Conservation (phyloP, 2,329 filamentous ascomycete species). For the Arthroderma sp. region DNA sequence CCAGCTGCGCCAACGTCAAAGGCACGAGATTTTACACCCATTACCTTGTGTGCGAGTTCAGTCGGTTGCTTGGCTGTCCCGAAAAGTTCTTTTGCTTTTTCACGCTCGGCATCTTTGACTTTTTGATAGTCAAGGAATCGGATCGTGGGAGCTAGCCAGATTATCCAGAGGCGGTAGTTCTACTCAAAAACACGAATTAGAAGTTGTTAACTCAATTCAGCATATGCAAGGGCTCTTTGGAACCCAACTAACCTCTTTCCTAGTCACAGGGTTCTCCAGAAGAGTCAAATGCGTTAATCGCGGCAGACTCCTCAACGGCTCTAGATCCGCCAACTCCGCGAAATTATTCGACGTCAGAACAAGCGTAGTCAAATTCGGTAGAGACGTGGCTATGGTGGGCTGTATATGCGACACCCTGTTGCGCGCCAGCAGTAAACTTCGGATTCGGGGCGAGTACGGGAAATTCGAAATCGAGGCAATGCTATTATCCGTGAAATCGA, state of each 20-base stretch:
- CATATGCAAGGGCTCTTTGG: too few relatives aligned
- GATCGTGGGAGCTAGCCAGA: constrained; percentile 73
- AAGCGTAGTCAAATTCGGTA: constrained; percentile 71
- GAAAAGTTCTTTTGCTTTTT: constrained; percentile 66
- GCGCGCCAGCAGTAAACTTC: constrained; percentile 73
- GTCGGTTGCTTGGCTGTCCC: constrained; percentile 61
- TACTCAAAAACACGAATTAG: constrained; percentile 24
- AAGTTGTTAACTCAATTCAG: background rate
- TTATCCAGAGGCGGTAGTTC: constrained; percentile 85
- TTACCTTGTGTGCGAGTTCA: constrained; percentile 68
- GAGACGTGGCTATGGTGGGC: constrained; percentile 54
- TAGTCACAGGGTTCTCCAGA: constrained; percentile 76
- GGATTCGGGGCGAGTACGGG: constrained; percentile 75
- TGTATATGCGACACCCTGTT: constrained; percentile 81
- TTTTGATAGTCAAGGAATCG: constrained; percentile 88
- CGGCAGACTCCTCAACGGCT: constrained; percentile 57
- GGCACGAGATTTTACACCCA: constrained; percentile 67
- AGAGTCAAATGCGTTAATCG: constrained; percentile 68
- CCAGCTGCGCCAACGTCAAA: constrained; percentile 43
- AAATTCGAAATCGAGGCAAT: constrained; percentile 84
- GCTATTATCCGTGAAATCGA: constrained; percentile 98
- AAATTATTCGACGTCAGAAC: constrained; percentile 75
- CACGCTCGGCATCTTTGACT: constrained; percentile 74
- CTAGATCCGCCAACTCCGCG: constrained; percentile 72
- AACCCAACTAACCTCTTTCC: constrained; percentile 62